Percentiles rank a stretch among this genome's conserved stretches.
Conservation (phyloP, 257 asterid species). For the Przewalskia tangutica region DNA sequence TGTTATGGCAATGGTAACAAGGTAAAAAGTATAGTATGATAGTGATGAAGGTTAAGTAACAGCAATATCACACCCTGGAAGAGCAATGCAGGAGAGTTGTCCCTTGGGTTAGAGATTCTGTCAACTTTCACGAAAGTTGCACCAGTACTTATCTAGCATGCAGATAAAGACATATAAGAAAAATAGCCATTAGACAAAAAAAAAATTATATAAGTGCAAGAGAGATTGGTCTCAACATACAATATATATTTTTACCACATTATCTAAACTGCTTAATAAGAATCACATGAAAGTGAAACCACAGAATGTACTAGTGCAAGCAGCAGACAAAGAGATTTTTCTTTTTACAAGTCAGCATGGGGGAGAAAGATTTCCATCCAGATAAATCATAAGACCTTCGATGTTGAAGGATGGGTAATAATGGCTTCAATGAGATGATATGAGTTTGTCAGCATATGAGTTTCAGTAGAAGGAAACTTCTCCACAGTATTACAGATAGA, state of each 20-base stretch:
- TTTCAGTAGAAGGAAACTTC: background rate
- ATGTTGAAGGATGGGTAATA: background rate
- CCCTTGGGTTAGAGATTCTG: conserved; percentile 51
- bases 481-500: background rate
- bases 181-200: background rate
- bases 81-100: conserved; percentile 79
- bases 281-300: background rate
- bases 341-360: background rate
- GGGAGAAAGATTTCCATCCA: background rate
- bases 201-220: background rate
- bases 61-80: conserved; percentile 54
- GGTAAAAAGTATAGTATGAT: conserved; percentile 4
- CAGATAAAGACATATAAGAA: background rate
- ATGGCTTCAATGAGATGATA: background rate
- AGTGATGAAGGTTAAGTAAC: background rate
- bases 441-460: background rate
- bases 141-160: conserved; percentile 47
- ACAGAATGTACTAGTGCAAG: background rate
- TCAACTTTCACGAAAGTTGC: conserved; percentile 86
- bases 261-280: background rate
- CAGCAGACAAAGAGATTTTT: background rate
- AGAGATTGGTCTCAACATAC: background rate
- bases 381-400: background rate
- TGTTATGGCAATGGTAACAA: background rate
- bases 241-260: background rate